Percentiles rank a stretch among this genome's conserved stretches.
Evolutionary conservation across 1,284 basidiomycete species (phyloP).

Genomic region (Ustilago vetiveriae): DNA sequence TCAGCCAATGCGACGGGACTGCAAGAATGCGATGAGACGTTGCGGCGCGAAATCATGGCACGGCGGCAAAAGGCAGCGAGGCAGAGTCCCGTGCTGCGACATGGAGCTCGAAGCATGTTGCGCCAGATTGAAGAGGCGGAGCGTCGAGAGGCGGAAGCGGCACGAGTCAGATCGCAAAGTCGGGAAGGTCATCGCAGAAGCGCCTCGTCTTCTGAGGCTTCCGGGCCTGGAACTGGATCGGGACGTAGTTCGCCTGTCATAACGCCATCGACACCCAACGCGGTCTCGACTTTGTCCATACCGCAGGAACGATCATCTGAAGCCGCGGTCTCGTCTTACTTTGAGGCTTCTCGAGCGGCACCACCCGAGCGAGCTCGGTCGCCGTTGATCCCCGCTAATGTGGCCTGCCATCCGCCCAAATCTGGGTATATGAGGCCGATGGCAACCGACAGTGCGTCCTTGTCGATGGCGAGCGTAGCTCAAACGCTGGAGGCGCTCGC

Average conservation of each 20-base stretch:
- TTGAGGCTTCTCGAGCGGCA: constrained; percentile 6
- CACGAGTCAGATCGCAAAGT: constrained; percentile 10
- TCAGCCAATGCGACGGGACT: constrained; percentile 18
- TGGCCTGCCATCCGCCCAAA: background rate
- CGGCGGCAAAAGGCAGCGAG: constrained; percentile 19
- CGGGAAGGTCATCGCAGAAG: constrained; percentile 6
- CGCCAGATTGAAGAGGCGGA: constrained; percentile 47
- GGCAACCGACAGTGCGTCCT: constrained; percentile 1
- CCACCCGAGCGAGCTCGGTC: constrained; percentile 31
- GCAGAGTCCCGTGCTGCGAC: constrained; percentile 30
- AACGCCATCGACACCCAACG: constrained; percentile 26
- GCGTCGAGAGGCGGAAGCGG: constrained; percentile 28
- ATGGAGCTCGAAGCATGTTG: constrained; percentile 44
- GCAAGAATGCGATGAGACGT: constrained; percentile 27
- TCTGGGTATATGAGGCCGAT: constrained; percentile 4
- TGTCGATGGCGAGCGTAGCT: constrained; percentile 17
- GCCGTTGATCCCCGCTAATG: constrained; percentile 32
- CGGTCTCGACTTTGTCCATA: constrained; percentile 16
- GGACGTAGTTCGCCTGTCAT: constrained; percentile 23
- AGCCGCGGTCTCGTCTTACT: constrained; percentile 14
- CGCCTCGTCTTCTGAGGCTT: constrained; percentile 1
- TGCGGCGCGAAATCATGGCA: constrained; percentile 31
- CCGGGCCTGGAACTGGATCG: constrained; percentile 24
- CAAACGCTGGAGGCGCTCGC: constrained; percentile 16
- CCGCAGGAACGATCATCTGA: constrained; percentile 11